Base-by-base conservation (phyloP, 192 early-diverging fungal genomes). In the Rhizophagus sp. region DNA sequence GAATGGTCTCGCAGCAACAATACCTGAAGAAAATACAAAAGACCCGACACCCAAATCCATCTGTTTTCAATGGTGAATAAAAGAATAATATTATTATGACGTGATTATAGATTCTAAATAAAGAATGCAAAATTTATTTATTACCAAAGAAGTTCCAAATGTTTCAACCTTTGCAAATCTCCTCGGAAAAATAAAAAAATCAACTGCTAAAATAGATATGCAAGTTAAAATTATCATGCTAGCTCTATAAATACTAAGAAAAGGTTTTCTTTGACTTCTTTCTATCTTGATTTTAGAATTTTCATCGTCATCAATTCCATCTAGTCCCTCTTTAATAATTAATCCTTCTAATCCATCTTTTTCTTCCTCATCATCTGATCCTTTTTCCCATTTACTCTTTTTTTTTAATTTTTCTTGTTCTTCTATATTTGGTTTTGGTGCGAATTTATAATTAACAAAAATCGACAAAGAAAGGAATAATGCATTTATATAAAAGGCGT, bases 21-120 rank as follows among this genome's bases (percentile, higher is more conserved):
- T 84, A 2, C 97, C 97, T 4, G 92, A 91, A 2, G 95, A 98
- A 79, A 97, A 99, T 22, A 97, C 93, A 86, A 97, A 96, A 15
- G 93, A 92, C 33, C 96, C 97, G 27, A 97, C 96, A 0, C 97
- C 97, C 6, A 96, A 82, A 86, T 98, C 97, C 97, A 98, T 98
- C 93, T 94, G 76, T 41, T 36, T 17, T 19, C 49, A 57, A 57
- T 57, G 17, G 15, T 4, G 30, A 30, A 30, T 30, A 30, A 1
- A 30, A 1, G 5, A 19, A 57, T 4, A 57, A 19, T 34, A 27
- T n/a, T 36, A 33, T 63, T 22, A 63, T 11, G 11, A 25, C 36
- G 5, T 27, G 62, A 27, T 30, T 30, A 1, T 30, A 30, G 30
- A 30, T 1, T 30, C 30, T 30, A 30, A 4, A 69, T 36, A 10